phyloP scores from a whole-genome alignment of 352 stramenopile genomes.

The Globisporangium nodosum region DNA sequence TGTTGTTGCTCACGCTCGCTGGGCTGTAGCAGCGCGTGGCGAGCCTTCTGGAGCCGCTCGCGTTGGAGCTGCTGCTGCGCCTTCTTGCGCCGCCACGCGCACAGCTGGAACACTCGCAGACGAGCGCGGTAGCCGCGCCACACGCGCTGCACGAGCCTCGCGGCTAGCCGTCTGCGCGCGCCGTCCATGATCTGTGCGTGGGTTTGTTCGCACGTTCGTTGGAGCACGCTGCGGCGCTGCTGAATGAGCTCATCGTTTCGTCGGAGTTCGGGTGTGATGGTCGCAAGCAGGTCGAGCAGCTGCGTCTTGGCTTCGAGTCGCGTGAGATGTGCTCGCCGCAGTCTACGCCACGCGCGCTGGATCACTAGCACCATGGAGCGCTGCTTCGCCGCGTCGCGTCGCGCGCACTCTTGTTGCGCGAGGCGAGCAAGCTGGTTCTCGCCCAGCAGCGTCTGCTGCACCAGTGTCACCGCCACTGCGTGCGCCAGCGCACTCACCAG shows the following conservation, averaged over 20 bases:
- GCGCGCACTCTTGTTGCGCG: background rate
- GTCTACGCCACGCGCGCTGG: slow-evolving; percentile 21
- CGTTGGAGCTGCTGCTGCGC: slow-evolving; percentile 22
- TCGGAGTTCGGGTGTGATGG: slow-evolving; percentile 14
- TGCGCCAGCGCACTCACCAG: background rate
- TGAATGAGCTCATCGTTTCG: slow-evolving; percentile 12
- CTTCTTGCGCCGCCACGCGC: slow-evolving; percentile 19
- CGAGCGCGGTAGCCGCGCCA: slow-evolving; percentile 46
- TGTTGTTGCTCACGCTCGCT: slow-evolving; percentile 15
- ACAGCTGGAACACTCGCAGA: slow-evolving; percentile 17
- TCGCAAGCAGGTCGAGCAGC: slow-evolving; percentile 20
- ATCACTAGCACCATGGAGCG: slow-evolving; percentile 11
- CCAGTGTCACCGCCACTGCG: background rate
- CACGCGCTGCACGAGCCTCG: slow-evolving; percentile 39
- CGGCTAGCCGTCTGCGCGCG: slow-evolving; percentile 21
- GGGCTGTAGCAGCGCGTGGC: slow-evolving; percentile 23
- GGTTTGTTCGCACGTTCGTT: background rate
- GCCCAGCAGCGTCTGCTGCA: slow-evolving; percentile 3
- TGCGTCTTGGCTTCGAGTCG: slow-evolving; percentile 18
- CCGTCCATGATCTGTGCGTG: slow-evolving; percentile 11
- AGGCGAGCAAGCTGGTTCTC: background rate
- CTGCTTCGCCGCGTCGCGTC: background rate
- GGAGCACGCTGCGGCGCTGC: slow-evolving; percentile 3
- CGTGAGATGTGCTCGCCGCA: slow-evolving; percentile 10
- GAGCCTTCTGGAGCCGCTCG: slow-evolving; percentile 25